A percentile compares a stretch with the other conserved stretches of the same genome.
Conservation (phyloP, 2,329 filamentous ascomycete genomes). For the Calonectria hawksworthii region DNA sequence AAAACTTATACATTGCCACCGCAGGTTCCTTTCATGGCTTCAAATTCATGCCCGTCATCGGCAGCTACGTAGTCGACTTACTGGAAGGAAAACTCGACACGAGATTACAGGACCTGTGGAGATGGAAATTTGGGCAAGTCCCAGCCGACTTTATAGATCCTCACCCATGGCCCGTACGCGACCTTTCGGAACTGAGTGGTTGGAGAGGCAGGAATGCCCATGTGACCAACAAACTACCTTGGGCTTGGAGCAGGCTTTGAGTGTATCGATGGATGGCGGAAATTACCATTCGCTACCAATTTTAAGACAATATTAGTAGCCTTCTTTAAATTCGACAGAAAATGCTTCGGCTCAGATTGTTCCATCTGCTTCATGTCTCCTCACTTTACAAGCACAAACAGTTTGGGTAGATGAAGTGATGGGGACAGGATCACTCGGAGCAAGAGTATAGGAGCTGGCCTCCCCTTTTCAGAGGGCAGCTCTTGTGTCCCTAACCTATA, state of each 20-base stretch:
- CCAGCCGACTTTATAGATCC: slow-evolving; percentile 38
- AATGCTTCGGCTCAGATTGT: not conserved
- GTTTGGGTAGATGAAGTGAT: not conserved
- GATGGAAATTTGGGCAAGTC: slow-evolving; percentile 37
- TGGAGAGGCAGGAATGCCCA: slow-evolving; percentile 41
- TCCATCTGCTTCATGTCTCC: not conserved
- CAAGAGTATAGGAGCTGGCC: no score
- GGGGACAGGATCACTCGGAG: no score
- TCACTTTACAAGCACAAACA: not conserved
- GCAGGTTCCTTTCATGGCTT: slow-evolving; percentile 67
- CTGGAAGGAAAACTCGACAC: slow-evolving; percentile 52
- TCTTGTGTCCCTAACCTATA: no score
- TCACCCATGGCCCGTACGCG: slow-evolving; percentile 38
- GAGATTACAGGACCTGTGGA: slow-evolving; percentile 58
- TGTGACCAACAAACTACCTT: slow-evolving; percentile 38
- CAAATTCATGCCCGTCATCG: slow-evolving; percentile 68
- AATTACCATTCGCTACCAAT: not conserved
- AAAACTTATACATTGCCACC: slow-evolving; percentile 63
- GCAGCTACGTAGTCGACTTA: slow-evolving; percentile 58
- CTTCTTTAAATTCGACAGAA: not conserved
- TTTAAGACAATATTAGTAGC: not conserved
- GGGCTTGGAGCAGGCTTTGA: slow-evolving; percentile 41
- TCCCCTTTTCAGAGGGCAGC: no score
- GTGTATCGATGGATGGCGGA: not conserved
- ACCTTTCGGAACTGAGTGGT: slow-evolving; percentile 35